Evolutionary conservation across 441 rosid species (phyloP).

Genomic region (Arabidopsis lyrata): DNA sequence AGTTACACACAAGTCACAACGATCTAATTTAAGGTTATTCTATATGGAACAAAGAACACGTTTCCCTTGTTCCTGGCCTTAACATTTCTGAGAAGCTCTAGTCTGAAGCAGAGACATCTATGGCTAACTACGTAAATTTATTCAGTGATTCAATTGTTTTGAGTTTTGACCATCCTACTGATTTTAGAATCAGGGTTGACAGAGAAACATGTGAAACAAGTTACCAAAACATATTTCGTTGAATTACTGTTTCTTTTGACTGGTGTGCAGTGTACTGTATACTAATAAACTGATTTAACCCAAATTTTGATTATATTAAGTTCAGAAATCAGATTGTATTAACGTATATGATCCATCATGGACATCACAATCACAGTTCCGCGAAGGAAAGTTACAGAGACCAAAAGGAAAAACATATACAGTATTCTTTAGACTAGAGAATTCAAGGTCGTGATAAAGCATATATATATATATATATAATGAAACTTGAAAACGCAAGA

Average conservation of each 20-base stretch:
- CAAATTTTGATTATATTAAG: background rate
- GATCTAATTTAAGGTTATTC: too few species aligned
- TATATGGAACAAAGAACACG: background rate
- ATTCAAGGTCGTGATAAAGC: background rate
- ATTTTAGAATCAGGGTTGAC: background rate
- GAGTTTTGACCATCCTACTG: background rate
- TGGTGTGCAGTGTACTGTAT: too few species aligned
- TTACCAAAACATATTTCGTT: too few species aligned
- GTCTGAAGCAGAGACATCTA: background rate
- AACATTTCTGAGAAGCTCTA: background rate
- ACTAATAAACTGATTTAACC: too few species aligned
- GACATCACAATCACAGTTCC: background rate
- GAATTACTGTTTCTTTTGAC: background rate
- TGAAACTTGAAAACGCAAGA: too few species aligned
- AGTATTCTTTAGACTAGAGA: background rate
- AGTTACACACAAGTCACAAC: background rate
- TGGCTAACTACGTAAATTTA: background rate
- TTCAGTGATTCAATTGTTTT: too few species aligned
- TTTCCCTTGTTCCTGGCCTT: background rate
- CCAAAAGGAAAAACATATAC: too few species aligned
- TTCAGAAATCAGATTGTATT: too few species aligned
- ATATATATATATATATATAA: too few species aligned
- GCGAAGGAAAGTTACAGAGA: background rate
- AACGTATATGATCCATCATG: too few species aligned
- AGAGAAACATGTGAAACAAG: background rate